Evolutionary conservation across 2,329 filamentous ascomycete genomes (phyloP).

Genomic region (Diaporthe ampelina): DNA sequence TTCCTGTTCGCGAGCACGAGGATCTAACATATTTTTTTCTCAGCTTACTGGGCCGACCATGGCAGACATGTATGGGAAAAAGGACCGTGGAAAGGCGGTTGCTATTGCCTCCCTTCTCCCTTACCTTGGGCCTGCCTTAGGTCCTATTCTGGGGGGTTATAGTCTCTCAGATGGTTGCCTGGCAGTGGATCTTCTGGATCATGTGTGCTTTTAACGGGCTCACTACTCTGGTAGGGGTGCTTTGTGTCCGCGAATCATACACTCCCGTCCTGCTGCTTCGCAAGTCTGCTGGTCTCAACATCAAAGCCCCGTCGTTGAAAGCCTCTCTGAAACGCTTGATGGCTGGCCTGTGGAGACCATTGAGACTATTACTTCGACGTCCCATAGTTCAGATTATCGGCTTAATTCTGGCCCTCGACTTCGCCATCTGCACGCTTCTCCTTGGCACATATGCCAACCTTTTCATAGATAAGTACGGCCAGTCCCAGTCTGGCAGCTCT

Average conservation of each 20-base stretch:
- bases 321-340: constrained; percentile 46
- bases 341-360: constrained; percentile 55
- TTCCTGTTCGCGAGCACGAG: too few species aligned
- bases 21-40: too few species aligned
- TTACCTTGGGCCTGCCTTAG: constrained; percentile 56
- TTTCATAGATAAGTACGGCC: constrained; percentile 62
- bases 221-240: constrained; percentile 52
- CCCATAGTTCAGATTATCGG: constrained; percentile 65
- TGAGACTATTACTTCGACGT: constrained; percentile 63
- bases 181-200: constrained; percentile 62
- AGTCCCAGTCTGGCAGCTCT: constrained; percentile 61
- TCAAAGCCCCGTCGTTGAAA: not conserved
- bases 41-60: constrained; percentile 32
- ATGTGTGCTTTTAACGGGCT: constrained; percentile 54
- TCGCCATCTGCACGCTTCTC: constrained; percentile 68
- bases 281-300: constrained; percentile 37
- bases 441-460: constrained; percentile 67
- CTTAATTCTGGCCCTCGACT: constrained; percentile 63
- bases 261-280: constrained; percentile 47
- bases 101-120: constrained; percentile 30
- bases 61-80: constrained; percentile 22
- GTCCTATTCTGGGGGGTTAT: constrained; percentile 59
- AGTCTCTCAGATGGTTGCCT: constrained; percentile 53
- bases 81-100: constrained; percentile 10
- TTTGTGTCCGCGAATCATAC: constrained; percentile 57